Conservation (phyloP, 2,329 filamentous ascomycete genomes). For the Aaosphaeria pasadenensis region DNA sequence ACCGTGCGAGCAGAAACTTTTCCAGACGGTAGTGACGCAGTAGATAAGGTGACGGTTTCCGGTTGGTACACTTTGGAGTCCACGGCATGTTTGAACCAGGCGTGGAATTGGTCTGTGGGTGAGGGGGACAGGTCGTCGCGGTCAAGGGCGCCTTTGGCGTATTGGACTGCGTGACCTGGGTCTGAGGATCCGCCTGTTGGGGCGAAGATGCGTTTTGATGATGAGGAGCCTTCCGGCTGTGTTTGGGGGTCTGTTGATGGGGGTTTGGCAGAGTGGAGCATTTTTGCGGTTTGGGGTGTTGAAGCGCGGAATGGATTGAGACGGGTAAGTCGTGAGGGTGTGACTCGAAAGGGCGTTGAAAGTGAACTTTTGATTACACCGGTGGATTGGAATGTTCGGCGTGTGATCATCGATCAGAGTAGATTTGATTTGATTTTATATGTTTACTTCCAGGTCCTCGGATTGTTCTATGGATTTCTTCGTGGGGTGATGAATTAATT, state of each 20-base stretch:
- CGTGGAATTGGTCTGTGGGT: slow-evolving; percentile 82
- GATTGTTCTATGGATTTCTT: too few relatives aligned
- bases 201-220: slow-evolving; percentile 53
- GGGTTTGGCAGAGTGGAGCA: slow-evolving; percentile 21
- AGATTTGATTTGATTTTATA: too few relatives aligned
- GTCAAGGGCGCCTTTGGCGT: slow-evolving; percentile 63
- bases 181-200: slow-evolving; percentile 54
- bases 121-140: slow-evolving; percentile 58
- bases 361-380: too few relatives aligned
- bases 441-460: too few relatives aligned
- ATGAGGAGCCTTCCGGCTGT: background rate
- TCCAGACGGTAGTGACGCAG: slow-evolving; percentile 77
- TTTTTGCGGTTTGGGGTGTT: slow-evolving; percentile 4
- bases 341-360: too few relatives aligned
- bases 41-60: slow-evolving; percentile 85
- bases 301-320: too few relatives aligned
- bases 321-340: too few relatives aligned
- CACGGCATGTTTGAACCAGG: slow-evolving; percentile 79
- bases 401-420: too few relatives aligned
- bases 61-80: slow-evolving; percentile 65
- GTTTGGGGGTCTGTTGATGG: background rate
- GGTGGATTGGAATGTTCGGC: too few relatives aligned
- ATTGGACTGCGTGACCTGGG: slow-evolving; percentile 70
- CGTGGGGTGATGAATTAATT: too few relatives aligned
- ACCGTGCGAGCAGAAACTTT: slow-evolving; percentile 82